Percentiles rank a stretch among this genome's conserved stretches.
Evolutionary conservation across 2,329 filamentous ascomycete genomes (phyloP).

Genomic region (Cytospora mali): DNA sequence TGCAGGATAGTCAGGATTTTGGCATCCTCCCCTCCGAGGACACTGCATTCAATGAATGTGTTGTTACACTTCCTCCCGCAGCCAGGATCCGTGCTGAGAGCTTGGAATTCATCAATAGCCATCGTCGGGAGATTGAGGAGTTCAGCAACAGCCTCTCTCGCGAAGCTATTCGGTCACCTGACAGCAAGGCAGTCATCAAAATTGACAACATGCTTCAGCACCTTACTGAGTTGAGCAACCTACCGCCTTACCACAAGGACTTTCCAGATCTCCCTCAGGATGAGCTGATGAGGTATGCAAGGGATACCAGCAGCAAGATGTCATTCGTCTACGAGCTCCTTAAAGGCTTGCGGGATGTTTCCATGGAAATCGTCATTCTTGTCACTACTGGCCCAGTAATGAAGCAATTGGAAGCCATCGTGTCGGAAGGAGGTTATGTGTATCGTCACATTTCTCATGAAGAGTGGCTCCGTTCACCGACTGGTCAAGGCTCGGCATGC

Average conservation of each 20-base stretch:
- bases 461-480: conserved; percentile 25
- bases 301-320: conserved; percentile 62
- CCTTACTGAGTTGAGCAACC: conserved; percentile 59
- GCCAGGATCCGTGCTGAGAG: conserved; percentile 56
- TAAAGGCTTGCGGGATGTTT: conserved; percentile 44
- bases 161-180: conserved; percentile 44
- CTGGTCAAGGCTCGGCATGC: conserved; percentile 20
- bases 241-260: conserved; percentile 55
- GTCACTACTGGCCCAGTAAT: conserved; percentile 53
- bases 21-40: conserved; percentile 24
- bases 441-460: conserved; percentile 35
- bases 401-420: conserved; percentile 54
- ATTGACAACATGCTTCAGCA: conserved; percentile 55
- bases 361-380: conserved; percentile 56
- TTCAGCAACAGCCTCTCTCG: conserved; percentile 49
- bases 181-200: conserved; percentile 43
- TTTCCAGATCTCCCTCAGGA: conserved; percentile 45
- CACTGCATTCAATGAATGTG: conserved; percentile 45
- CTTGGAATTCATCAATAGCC: conserved; percentile 49
- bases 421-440: conserved; percentile 44
- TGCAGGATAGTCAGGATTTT: conserved; percentile 12
- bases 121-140: conserved; percentile 46
- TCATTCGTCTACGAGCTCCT: conserved; percentile 61
- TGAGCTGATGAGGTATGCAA: conserved; percentile 55
- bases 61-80: conserved; percentile 61